Evolutionary conservation across 352 stramenopile species (phyloP).

Genomic region (Poterioochromonas sp.): DNA sequence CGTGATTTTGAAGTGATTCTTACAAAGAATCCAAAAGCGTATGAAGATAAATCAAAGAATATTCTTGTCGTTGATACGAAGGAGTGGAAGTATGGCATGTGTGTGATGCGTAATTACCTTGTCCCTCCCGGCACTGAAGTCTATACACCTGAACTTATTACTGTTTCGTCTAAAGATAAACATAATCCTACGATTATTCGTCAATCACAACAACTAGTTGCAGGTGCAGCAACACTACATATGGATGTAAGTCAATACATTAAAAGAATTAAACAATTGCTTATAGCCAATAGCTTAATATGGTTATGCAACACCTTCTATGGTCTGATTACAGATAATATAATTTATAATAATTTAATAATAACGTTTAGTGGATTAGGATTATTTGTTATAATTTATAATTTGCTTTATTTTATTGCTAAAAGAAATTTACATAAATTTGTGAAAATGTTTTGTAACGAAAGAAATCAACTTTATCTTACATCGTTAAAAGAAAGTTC

Average conservation of each 20-base stretch:
- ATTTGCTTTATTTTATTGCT: neutral
- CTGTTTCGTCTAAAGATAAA: neutral
- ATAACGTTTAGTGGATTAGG: no score
- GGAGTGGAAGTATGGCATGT: neutral
- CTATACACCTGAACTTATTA: neutral
- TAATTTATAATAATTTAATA: no score
- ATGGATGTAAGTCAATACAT: neutral
- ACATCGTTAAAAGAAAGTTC: neutral
- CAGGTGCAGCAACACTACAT: neutral
- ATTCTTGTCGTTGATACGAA: neutral
- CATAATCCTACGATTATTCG: neutral
- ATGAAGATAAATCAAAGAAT: neutral
- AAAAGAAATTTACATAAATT: neutral
- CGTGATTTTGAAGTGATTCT: no score
- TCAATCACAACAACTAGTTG: neutral
- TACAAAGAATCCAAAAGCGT: neutral
- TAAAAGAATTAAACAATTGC: neutral
- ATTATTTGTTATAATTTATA: neutral
- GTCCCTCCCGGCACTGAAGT: constrained; percentile 21
- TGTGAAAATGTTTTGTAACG: neutral
- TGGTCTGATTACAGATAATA: neutral
- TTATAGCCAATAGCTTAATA: neutral
- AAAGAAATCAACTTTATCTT: constrained; percentile 16
- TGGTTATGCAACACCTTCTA: neutral
- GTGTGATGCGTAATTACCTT: constrained; percentile 19